Evolutionary conservation across 768 basidiomycete genomes (phyloP).

Genomic region (Sarcodon aspratus): DNA sequence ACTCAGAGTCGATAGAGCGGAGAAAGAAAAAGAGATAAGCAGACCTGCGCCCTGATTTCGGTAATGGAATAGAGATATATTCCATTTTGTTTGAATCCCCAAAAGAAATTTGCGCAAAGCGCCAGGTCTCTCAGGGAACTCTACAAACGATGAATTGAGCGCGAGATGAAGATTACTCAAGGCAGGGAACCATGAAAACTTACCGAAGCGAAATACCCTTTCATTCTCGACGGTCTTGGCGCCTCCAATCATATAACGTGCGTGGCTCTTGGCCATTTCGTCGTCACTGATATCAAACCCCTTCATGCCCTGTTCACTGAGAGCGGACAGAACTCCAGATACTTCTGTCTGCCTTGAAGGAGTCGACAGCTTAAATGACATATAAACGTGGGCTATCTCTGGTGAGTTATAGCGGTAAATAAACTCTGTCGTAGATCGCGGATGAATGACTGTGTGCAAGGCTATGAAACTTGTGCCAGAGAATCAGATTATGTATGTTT

Average conservation of each 20-base stretch:
- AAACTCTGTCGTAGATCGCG: slow-evolving; percentile 91
- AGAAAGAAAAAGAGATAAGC: slow-evolving; percentile 11
- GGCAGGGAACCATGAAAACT: slow-evolving; percentile 15
- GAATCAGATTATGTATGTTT: neutral
- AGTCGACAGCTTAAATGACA: slow-evolving; percentile 80
- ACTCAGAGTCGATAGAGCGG: slow-evolving; percentile 1
- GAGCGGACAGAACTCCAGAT: slow-evolving; percentile 42
- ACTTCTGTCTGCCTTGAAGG: slow-evolving; percentile 50
- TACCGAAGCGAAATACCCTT: slow-evolving; percentile 88
- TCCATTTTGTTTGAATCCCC: slow-evolving; percentile 79
- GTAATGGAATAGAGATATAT: slow-evolving; percentile 95
- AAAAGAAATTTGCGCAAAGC: slow-evolving; percentile 86
- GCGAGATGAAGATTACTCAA: neutral
- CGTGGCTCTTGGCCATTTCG: slow-evolving; percentile 92
- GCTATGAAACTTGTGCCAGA: slow-evolving; percentile 50
- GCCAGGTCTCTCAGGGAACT: slow-evolving; percentile 92
- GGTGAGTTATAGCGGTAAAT: slow-evolving; percentile 80
- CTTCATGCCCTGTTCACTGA: slow-evolving; percentile 65
- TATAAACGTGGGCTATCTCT: slow-evolving; percentile 71
- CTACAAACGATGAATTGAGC: slow-evolving; percentile 26
- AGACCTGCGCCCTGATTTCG: slow-evolving; percentile 92
- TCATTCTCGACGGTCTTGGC: slow-evolving; percentile 68
- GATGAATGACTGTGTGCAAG: slow-evolving; percentile 80
- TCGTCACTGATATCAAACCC: slow-evolving; percentile 88
- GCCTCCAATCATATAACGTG: slow-evolving; percentile 92